These are phyloP conservation scores for Rhizophagus clarus DNA, from an alignment of 192 early-diverging fungal species.

Conservation along the genomic window DNA sequence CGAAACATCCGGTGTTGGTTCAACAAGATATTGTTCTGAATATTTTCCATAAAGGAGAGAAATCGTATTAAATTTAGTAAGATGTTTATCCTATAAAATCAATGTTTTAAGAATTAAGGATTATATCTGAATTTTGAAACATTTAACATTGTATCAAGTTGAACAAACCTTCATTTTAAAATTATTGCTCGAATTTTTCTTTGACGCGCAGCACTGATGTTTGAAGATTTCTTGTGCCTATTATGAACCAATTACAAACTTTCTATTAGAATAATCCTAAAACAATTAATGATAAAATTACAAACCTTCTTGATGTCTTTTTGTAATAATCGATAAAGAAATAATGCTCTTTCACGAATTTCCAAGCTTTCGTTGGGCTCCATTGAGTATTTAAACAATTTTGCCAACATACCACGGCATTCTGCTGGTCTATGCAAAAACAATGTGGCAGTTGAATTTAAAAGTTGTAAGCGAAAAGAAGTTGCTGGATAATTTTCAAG, in stretches of 20 bases:
- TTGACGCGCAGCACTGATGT: background rate
- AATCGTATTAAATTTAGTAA: background rate
- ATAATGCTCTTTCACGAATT: constrained; percentile 16
- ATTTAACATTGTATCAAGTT: background rate
- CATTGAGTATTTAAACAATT: constrained; percentile 22
- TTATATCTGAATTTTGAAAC: background rate
- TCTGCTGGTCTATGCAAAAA: constrained; percentile 22
- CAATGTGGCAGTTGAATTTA: constrained; percentile 12
- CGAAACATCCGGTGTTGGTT: background rate
- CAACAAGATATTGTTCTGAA: constrained; percentile 7
- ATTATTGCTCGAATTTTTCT: background rate
- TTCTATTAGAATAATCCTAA: background rate
- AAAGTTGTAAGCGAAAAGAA: constrained; percentile 16
- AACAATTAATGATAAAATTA: background rate
- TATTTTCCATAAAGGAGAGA: constrained; percentile 11
- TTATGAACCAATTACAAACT: background rate
- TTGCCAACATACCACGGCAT: constrained; percentile 9
- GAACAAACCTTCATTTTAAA: background rate
- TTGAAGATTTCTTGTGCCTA: constrained; percentile 16
- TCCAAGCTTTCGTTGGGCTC: background rate
- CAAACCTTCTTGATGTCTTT: constrained; percentile 15
- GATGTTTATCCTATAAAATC: background rate
- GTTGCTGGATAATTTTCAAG: constrained; percentile 13
- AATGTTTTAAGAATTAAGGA: background rate
- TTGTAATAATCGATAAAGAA: constrained; percentile 15